phyloP scores from a whole-genome alignment of 2,329 filamentous ascomycete genomes.

The Blastomyces percursus region DNA sequence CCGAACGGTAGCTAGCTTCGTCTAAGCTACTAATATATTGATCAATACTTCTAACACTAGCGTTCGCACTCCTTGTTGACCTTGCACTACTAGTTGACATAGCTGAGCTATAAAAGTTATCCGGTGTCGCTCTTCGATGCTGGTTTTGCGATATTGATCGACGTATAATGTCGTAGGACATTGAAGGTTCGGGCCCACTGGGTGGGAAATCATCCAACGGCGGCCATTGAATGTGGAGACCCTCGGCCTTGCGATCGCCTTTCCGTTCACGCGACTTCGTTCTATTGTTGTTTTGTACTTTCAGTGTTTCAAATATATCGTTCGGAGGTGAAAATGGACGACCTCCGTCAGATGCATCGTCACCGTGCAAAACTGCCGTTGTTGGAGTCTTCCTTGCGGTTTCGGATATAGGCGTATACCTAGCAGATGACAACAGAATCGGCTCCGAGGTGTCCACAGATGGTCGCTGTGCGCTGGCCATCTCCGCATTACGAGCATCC shows the following conservation, averaged over 20 bases:
- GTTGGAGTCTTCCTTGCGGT: slow-evolving; percentile 39
- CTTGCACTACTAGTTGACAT: slow-evolving; percentile 39
- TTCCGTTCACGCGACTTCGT: slow-evolving; percentile 63
- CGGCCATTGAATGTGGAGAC: slow-evolving; percentile 54
- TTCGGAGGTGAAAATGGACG: slow-evolving; percentile 58
- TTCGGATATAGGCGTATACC: slow-evolving; percentile 35
- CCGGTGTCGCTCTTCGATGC: slow-evolving; percentile 5
- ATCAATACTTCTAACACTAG: slow-evolving; percentile 58
- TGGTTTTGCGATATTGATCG: slow-evolving; percentile 3
- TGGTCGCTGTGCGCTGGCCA: slow-evolving; percentile 15
- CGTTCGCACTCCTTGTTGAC: slow-evolving; percentile 44
- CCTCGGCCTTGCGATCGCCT: slow-evolving; percentile 66
- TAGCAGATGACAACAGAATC: slow-evolving; percentile 34
- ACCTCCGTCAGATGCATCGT: slow-evolving; percentile 22
- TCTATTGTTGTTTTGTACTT: slow-evolving; percentile 48
- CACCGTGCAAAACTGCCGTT: slow-evolving; percentile 55
- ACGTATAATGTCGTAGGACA: not conserved
- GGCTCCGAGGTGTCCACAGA: slow-evolving; percentile 22
- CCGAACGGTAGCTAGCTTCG: slow-evolving; percentile 55
- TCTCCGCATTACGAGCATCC: slow-evolving; percentile 16
- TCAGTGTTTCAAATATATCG: slow-evolving; percentile 51
- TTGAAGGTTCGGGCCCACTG: not conserved
- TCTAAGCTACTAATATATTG: slow-evolving; percentile 82
- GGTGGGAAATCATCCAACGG: slow-evolving; percentile 30
- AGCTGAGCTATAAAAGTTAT: slow-evolving; percentile 20